These are phyloP conservation scores for Trapa incisa DNA, from an alignment of 345 rosid species.

Conservation along the genomic window DNA sequence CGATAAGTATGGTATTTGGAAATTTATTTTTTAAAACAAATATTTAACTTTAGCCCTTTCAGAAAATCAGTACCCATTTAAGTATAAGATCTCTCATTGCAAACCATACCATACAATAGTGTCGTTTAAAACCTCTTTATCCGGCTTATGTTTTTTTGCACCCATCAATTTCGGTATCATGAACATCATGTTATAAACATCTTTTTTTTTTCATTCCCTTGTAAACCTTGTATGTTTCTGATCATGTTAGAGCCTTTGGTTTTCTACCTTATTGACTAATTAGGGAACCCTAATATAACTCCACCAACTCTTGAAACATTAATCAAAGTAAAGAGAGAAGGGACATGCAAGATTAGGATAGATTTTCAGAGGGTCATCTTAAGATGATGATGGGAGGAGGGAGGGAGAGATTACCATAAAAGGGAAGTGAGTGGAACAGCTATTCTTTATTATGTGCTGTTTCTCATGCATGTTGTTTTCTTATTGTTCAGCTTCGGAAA, in stretches of 20 bases:
- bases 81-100: neutral
- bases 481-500: constrained; percentile 81
- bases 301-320: neutral
- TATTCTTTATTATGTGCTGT: constrained; percentile 23
- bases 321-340: neutral
- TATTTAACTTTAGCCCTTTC: neutral
- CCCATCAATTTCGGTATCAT: no score
- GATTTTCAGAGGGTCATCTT: constrained; percentile 31
- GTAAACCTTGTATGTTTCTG: neutral
- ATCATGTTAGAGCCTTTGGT: neutral
- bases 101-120: neutral
- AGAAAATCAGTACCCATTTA: neutral
- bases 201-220: no score
- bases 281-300: no score
- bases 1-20: neutral
- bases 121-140: neutral
- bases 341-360: neutral
- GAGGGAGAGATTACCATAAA: constrained; percentile 36
- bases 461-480: constrained; percentile 17
- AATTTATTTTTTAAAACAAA: neutral
- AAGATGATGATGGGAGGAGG: constrained; percentile 40
- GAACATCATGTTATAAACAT: no score
- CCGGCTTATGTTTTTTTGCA: no score
- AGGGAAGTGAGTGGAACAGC: constrained; percentile 18
- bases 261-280: neutral